phyloP scores from a whole-genome alignment of 768 basidiomycete genomes.

The Serendipita sp. region DNA sequence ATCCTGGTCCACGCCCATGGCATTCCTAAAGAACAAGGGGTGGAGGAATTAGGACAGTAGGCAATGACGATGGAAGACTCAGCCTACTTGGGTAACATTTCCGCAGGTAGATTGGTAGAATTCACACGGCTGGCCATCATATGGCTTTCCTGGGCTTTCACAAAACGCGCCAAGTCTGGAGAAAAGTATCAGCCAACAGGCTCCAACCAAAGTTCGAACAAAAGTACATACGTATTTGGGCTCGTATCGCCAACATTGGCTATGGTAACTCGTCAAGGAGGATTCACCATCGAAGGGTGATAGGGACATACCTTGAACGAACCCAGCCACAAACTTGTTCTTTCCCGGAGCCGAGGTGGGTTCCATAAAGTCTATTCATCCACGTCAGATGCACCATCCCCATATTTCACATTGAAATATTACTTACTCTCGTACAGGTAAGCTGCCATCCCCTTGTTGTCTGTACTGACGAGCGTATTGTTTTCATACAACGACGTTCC shows the following conservation, averaged over 20 bases:
- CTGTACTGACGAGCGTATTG: slow-evolving; percentile 62
- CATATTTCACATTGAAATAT: slow-evolving; percentile 3
- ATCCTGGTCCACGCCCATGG: slow-evolving; percentile 46
- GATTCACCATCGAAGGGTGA: too few relatives aligned
- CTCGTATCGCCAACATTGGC: slow-evolving; percentile 71
- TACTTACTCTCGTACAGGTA: slow-evolving; percentile 53
- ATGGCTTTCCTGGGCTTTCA: slow-evolving; percentile 53
- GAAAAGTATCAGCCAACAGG: neutral
- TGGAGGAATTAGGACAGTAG: neutral
- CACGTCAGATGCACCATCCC: too few relatives aligned
- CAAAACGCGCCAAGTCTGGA: slow-evolving; percentile 53
- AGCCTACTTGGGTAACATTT: slow-evolving; percentile 42
- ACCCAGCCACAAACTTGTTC: slow-evolving; percentile 54
- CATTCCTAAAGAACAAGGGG: neutral
- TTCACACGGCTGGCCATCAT: slow-evolving; percentile 54
- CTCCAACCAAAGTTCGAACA: neutral
- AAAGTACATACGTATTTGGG: slow-evolving; percentile 50
- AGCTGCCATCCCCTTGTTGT: slow-evolving; percentile 80
- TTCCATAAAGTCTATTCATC: slow-evolving; percentile 36
- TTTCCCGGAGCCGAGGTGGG: slow-evolving; percentile 52
- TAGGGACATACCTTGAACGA: slow-evolving; percentile 42
- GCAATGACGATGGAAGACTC: slow-evolving; percentile 22
- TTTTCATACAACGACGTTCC: slow-evolving; percentile 74
- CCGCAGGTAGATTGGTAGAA: slow-evolving; percentile 60
- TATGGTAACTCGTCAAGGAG: too few relatives aligned